Evolutionary conservation across 768 basidiomycete genomes (phyloP), one percentile per base, ranked within the genome.

Genomic region (Amyloporia xantha): DNA sequence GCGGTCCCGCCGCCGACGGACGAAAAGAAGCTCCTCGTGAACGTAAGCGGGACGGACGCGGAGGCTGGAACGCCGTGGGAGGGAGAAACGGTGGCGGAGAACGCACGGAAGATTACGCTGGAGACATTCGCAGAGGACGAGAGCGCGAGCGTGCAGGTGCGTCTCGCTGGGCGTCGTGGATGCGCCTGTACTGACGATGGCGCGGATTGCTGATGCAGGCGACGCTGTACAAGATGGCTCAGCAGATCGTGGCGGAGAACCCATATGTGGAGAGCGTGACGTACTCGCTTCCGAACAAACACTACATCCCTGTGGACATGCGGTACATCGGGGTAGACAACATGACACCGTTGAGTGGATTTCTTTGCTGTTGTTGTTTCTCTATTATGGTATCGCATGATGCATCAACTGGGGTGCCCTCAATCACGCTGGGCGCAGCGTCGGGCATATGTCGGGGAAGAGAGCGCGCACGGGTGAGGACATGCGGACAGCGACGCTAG

Each of bases 291-390:
- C 94, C 95, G 1, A 98, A 98, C 73, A 91, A 93, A 68, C 94
- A 96, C 62, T 97, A 95, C 65, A 78, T 96, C 56, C 87, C 89
- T 0, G 89, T 93, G 41, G 81, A 89, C 64, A 85, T 91, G 82
- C 67, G 66, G 46, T 89, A 88, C 52, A 68, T 86, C 38, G 80
- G 78, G 2, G 62, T 86, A 7, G 85, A 88, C 56, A 90, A 91
- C 60, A 54, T 76, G 33, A 79, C 78, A 2, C 81, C 82, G 82
- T 85, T 46, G 26, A 45, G 33, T 49, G 24, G 42, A 52, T 55
- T 56, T 48, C 36, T 44, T 41, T 48, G 48, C n/a, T 33, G 3
- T 41, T 42, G 23, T 19, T n/a, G 23, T 13, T n/a, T 24, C 43
- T 43, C 26, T 11, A 36, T 36, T 21, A 12, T 46, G 26, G 10